phyloP scores from a whole-genome alignment of 805 yeast genomes.

The Candida ascalaphidarum region DNA sequence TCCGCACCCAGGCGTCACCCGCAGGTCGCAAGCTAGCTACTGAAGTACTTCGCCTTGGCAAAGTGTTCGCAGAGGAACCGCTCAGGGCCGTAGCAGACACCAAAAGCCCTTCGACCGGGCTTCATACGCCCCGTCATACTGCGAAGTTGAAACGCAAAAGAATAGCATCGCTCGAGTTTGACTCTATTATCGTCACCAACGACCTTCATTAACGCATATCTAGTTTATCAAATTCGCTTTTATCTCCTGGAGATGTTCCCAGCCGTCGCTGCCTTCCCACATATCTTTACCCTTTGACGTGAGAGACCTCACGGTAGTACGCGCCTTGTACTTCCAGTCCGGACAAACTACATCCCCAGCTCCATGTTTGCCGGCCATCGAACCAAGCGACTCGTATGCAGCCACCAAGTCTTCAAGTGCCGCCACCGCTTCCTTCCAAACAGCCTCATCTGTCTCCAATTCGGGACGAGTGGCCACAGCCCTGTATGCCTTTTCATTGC shows the following conservation, averaged over 20 bases:
- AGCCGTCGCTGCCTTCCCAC: constrained; percentile 79
- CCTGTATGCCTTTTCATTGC: constrained; percentile 81
- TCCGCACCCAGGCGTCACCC: too few species aligned
- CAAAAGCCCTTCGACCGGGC: too few species aligned
- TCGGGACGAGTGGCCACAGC: constrained; percentile 60
- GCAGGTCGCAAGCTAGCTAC: too few species aligned
- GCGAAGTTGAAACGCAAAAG: constrained; percentile 4
- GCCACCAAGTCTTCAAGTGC: constrained; percentile 72
- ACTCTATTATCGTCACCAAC: constrained; percentile 12
- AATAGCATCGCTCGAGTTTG: constrained; percentile 16
- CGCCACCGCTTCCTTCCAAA: constrained; percentile 76
- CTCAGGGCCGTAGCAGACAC: too few species aligned
- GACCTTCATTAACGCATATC: constrained; percentile 4
- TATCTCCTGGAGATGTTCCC: constrained; percentile 52
- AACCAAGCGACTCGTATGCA: constrained; percentile 86
- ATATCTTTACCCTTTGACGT: constrained; percentile 68
- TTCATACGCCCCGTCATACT: too few species aligned
- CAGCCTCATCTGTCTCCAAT: constrained; percentile 46
- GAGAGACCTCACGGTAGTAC: constrained; percentile 60
- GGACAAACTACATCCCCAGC: constrained; percentile 82
- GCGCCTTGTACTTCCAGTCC: constrained; percentile 86
- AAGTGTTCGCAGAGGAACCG: too few species aligned
- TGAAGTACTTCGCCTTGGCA: too few species aligned
- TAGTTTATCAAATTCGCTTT: constrained; percentile 26
- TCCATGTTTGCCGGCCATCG: constrained; percentile 65